Base-by-base conservation (phyloP, 2,329 filamentous ascomycete species). In the Aureobasidium sp. region DNA sequence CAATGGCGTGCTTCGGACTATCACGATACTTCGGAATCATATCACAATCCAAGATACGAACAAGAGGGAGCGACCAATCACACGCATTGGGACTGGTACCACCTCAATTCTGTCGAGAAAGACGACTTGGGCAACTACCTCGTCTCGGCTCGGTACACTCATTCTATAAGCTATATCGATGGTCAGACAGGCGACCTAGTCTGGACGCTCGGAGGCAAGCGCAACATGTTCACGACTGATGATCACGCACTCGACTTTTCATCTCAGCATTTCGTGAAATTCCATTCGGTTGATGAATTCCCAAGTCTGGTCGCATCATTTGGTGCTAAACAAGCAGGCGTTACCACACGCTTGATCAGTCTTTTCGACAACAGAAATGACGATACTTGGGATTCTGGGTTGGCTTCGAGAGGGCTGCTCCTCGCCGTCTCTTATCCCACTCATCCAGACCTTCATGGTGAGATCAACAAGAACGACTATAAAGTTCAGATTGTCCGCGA, bases 71-170 rank as follows among this genome's bases (percentile, higher is more conserved):
- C 68, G 50, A 58, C 33, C 21, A 49, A 49, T 11, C 31, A 47
- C 9, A 65, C 63, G 33, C 69, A 69, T 47, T 81, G 74, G 69
- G 80, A 82, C 64, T 81, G 74, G 69, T 80, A 79, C 67, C 80
- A 83, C 67, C 77, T 84, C 69, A 82, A 83, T 69, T 79, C 78
- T 40, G 70, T 84, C 27, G 78, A 81, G 65, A 81, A 82, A 66
- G 76, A 78, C 55, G 64, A 68, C 0, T 63, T 73, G 0, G 79
- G 80, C 4, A 78, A 84, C 65, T 84, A 81, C 61, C 67, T 84
- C 11, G 73, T 84, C 31, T 84, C 80, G 0, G 74, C 77, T 1
- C 77, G 80, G 1, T 75, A 82, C 65, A 73, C 75, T 51, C 75
- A 75, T 65, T 73, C 76, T 17, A 70, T 83, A 10, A 72, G 72